A percentile compares a stretch with the other conserved stretches of the same genome.
These are phyloP conservation scores for Phyllostachys edulis DNA, from an alignment of 176 grass and related monocot genomes.

Conservation along the genomic window DNA sequence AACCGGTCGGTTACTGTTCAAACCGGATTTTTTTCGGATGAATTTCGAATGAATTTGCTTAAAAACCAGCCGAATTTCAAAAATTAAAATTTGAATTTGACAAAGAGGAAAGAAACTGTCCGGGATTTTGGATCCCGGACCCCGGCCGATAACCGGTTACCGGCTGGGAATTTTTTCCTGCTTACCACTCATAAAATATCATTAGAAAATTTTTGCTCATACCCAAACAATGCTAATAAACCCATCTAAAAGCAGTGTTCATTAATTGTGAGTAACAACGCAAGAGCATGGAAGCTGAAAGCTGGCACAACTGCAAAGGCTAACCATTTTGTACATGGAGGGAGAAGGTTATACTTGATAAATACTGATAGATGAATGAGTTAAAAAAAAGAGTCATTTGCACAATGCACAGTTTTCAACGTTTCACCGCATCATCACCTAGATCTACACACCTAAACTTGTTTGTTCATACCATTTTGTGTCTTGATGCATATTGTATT, in stretches of 20 bases:
- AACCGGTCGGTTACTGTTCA: too few species aligned
- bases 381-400: slow-evolving; percentile 30
- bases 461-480: slow-evolving; percentile 26
- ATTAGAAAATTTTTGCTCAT: neutral
- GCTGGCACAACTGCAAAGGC: slow-evolving; percentile 17
- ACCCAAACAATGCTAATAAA: neutral
- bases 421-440: slow-evolving; percentile 38
- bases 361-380: neutral
- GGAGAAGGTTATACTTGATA: slow-evolving; percentile 15
- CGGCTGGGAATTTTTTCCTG: too few species aligned
- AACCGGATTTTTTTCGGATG: too few species aligned
- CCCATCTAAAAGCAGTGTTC: slow-evolving; percentile 6
- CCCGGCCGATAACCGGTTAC: too few species aligned
- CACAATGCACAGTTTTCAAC: slow-evolving; percentile 31
- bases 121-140: too few species aligned
- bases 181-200: neutral
- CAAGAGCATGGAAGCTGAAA: slow-evolving; percentile 13
- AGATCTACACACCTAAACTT: slow-evolving; percentile 47
- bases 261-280: neutral
- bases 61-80: too few species aligned
- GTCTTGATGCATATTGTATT: slow-evolving; percentile 30
- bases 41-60: too few species aligned
- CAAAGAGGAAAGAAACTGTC: too few species aligned
- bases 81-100: too few species aligned
- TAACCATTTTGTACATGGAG: slow-evolving; percentile 24